Base-by-base conservation (phyloP, 257 asterid genomes). In the Plectranthus barbatus region DNA sequence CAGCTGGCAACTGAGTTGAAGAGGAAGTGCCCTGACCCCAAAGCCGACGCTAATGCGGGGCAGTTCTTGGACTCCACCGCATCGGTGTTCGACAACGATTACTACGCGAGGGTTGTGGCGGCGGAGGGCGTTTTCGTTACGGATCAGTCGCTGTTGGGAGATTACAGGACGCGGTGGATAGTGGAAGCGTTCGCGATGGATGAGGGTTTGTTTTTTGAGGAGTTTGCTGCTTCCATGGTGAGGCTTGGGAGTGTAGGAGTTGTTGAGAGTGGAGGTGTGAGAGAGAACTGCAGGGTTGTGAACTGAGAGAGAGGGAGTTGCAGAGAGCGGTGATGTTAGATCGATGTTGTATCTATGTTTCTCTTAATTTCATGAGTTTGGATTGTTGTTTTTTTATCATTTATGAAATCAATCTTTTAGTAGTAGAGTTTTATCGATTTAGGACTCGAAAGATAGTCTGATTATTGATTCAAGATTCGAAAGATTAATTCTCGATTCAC, bases 231-330 rank as follows among this genome's bases (percentile, higher is more conserved):
- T 31, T 74, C 94, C 14, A 88, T 83, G 94, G 70, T 80, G 36
- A 79, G 46, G 57, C 87, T 88, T 69, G 94, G 96, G 66, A 78
- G 55, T 63, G 85, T 85, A 14, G 96, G 86, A 20, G 86, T 81
- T 26, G 20, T 55, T 37, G 86, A 75, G 75, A 37, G 62, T 20
- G 94, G 86, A 24, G 82, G 78, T 63, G 96, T 85, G 20, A 84
- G 94, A 46, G 41, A 60, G 26, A 77, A 73, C 39, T 85, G 96
- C 84, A 83, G 85, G 63, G 76, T 75, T 66, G 81, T 77, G 7
- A 76, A 58, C 36, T 58, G 36, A 56, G n/a, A n/a, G n/a, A n/a
- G n/a, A n/a, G n/a, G n/a, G n/a, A n/a, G 24, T 26, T n/a, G 10
- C 5, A 51, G 57, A 51, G 37, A 50, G 36, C 3, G 37, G 31